These are phyloP conservation scores for Pyronema omphalodes DNA, from an alignment of 495 filamentous ascomycete species.

Conservation along the genomic window DNA sequence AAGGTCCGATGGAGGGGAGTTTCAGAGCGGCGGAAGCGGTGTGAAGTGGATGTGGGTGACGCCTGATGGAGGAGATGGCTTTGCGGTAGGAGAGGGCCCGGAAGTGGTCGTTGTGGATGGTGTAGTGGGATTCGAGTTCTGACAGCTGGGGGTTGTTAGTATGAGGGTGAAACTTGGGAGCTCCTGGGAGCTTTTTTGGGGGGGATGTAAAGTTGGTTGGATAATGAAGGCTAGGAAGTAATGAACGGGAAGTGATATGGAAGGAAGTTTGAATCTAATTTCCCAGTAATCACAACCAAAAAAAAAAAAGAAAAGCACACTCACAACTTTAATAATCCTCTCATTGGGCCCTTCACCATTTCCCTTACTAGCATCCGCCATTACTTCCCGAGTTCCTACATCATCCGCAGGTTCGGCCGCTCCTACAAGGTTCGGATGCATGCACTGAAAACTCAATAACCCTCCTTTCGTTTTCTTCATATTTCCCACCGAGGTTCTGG, in stretches of 20 bases:
- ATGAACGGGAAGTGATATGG: too few relatives aligned
- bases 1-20: constrained; percentile 53
- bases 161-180: too few relatives aligned
- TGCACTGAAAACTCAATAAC: constrained; percentile 38
- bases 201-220: too few relatives aligned
- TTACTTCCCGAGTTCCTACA: constrained; percentile 25
- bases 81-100: constrained; percentile 60
- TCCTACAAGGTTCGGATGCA: constrained; percentile 25
- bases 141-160: not conserved
- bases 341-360: constrained; percentile 37
- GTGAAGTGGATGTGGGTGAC: constrained; percentile 44
- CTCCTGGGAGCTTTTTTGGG: too few relatives aligned
- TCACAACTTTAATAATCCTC: constrained; percentile 31
- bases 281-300: too few relatives aligned
- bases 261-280: too few relatives aligned
- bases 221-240: too few relatives aligned
- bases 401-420: constrained; percentile 30
- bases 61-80: constrained; percentile 52
- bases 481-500: constrained; percentile 1
- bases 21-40: constrained; percentile 48
- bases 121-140: constrained; percentile 70
- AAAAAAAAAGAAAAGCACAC: too few relatives aligned
- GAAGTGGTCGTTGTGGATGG: constrained; percentile 59
- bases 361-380: too few relatives aligned
- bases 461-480: constrained; percentile 6